Percentiles rank a stretch among this genome's conserved stretches.
These are phyloP conservation scores for Botrytis byssoidea DNA, from an alignment of 2,329 filamentous ascomycete genomes.

Conservation along the genomic window DNA sequence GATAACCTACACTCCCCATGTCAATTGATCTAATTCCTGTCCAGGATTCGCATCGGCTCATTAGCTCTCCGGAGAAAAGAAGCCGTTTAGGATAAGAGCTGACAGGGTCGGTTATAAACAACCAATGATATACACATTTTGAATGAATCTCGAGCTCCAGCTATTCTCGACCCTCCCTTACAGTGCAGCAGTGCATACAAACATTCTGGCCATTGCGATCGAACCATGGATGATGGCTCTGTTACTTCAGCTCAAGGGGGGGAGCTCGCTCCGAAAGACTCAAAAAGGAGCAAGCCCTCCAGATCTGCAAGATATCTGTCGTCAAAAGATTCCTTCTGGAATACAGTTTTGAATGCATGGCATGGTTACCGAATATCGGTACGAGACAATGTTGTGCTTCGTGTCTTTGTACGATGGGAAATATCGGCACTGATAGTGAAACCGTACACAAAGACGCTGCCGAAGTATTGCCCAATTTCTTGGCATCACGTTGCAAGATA, in stretches of 20 bases:
- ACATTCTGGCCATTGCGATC: neutral
- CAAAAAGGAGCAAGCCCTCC: neutral
- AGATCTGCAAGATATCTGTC: neutral
- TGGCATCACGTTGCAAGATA: neutral
- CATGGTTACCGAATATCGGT: neutral
- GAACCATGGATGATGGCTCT: neutral
- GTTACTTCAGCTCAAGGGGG: neutral
- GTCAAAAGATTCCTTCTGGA: neutral
- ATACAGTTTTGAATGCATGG: neutral
- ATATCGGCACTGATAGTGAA: neutral
- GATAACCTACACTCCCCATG: neutral
- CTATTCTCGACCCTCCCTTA: slow-evolving; percentile 1
- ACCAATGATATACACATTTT: neutral
- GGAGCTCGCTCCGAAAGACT: neutral
- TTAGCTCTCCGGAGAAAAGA: neutral
- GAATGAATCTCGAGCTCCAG: neutral
- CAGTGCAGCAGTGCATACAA: neutral
- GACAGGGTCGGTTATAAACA: slow-evolving; percentile 4
- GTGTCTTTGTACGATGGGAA: neutral
- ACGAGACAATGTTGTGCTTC: neutral
- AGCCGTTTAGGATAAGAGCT: neutral
- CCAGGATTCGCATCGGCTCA: neutral
- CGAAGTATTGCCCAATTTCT: neutral
- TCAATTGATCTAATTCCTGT: neutral
- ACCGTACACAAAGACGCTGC: slow-evolving; percentile 4